Conservation (phyloP, 1,284 basidiomycete species). For the Prillingera fragicola region DNA sequence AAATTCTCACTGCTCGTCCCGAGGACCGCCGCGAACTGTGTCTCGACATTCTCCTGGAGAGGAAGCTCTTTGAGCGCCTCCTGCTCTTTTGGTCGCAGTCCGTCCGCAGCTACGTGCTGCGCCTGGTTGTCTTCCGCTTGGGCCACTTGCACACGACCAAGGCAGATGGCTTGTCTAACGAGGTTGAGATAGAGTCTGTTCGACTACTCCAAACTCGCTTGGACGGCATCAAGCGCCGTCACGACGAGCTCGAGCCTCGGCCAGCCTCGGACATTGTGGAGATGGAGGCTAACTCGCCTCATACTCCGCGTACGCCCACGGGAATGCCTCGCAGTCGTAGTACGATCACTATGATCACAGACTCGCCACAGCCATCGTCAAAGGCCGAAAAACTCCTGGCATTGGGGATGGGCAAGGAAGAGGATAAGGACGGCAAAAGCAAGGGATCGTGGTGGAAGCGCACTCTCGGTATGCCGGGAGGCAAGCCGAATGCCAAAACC, state of each 20-base stretch:
- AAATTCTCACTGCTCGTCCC: conserved; percentile 48
- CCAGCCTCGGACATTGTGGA: conserved; percentile 4
- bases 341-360: conserved; percentile 48
- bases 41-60: conserved; percentile 48
- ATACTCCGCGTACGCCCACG: conserved; percentile 21
- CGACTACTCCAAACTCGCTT: conserved; percentile 50
- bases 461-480: conserved; percentile 9
- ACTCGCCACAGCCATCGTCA: conserved; percentile 27
- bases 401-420: conserved; percentile 24
- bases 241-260: conserved; percentile 49
- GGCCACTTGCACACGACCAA: conserved; percentile 49
- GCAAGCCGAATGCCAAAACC: conserved; percentile 2
- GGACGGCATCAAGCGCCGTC: conserved; percentile 49
- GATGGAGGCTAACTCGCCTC: conserved; percentile 8
- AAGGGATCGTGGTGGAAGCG: conserved; percentile 20
- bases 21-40: conserved; percentile 50
- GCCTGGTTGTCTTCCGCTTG: conserved; percentile 52
- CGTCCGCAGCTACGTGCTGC: conserved; percentile 49
- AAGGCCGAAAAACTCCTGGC: conserved; percentile 42
- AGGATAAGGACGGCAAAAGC: conserved; percentile 9
- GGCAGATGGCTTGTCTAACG: conserved; percentile 34
- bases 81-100: conserved; percentile 52
- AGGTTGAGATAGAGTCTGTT: conserved; percentile 49
- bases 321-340: conserved; percentile 36
- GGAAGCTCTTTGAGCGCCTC: conserved; percentile 49